Conservation (phyloP, 257 asterid genomes). For the Striga asiatica region DNA sequence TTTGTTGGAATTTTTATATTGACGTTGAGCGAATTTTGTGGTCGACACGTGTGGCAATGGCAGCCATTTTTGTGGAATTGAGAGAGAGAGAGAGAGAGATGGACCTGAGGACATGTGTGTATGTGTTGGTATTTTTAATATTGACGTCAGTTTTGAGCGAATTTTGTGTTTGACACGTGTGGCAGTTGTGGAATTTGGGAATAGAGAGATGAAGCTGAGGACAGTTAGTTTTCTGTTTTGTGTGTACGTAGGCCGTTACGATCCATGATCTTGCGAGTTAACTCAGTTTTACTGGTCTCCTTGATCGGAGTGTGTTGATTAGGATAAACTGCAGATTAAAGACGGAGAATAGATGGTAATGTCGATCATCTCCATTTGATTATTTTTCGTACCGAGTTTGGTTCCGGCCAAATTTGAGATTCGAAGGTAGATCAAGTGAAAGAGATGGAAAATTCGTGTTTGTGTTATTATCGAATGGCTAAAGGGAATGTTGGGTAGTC, state of each 20-base stretch:
- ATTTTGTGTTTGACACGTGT: slow-evolving; percentile 30
- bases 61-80: slow-evolving; percentile 19
- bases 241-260: slow-evolving; percentile 3
- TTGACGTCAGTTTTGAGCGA: slow-evolving; percentile 9
- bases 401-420: background rate
- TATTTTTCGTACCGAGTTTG: background rate
- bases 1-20: background rate
- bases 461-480: slow-evolving; percentile 2
- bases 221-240: too few species aligned
- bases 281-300: slow-evolving; percentile 10
- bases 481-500: slow-evolving; percentile 23
- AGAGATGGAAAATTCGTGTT: background rate
- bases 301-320: background rate
- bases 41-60: slow-evolving; percentile 30
- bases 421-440: slow-evolving; percentile 2
- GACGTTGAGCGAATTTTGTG: slow-evolving; percentile 12
- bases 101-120: too few species aligned
- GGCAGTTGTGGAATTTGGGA: slow-evolving; percentile 22
- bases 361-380: background rate
- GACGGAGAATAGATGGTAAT: background rate
- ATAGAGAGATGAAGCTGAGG: too few species aligned
- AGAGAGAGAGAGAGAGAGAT: slow-evolving; percentile 14
- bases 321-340: slow-evolving; percentile 1
- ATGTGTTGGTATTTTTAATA: slow-evolving; percentile 7
- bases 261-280: slow-evolving; percentile 9